These are phyloP conservation scores for Diospyros lotus DNA, from an alignment of 148 eudicot species.

Conservation along the genomic window DNA sequence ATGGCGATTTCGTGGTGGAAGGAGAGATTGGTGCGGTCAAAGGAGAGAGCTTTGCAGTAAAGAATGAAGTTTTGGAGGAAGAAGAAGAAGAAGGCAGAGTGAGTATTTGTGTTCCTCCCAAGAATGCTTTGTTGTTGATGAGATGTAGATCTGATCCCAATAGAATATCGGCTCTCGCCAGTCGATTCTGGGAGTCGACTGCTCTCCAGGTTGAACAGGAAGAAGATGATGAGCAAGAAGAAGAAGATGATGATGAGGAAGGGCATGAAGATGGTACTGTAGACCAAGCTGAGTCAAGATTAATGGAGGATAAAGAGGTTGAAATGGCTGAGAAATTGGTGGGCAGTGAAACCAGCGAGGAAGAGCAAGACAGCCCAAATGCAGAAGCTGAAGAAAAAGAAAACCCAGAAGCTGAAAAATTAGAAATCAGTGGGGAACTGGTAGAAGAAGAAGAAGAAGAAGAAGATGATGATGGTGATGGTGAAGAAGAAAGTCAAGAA, in stretches of 20 bases:
- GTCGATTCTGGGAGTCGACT: conserved; percentile 42
- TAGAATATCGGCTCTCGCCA: conserved; percentile 68
- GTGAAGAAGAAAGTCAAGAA: conserved; percentile 22
- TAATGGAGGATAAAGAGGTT: conserved; percentile 13
- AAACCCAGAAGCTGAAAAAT: conserved; percentile 12
- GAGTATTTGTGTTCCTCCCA: conserved; percentile 79
- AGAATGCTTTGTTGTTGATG: conserved; percentile 86
- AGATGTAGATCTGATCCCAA: conserved; percentile 92
- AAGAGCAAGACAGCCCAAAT: conserved; percentile 9
- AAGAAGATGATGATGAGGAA: conserved; percentile 17
- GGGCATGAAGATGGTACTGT: conserved; percentile 4
- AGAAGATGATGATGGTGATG: conserved; percentile 20
- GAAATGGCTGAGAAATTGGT: conserved; percentile 14
- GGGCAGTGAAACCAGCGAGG: neutral
- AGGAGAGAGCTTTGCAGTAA: conserved; percentile 30
- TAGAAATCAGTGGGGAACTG: neutral
- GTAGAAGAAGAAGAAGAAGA: conserved; percentile 13
- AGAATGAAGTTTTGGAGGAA: conserved; percentile 11
- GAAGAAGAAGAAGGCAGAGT: conserved; percentile 42
- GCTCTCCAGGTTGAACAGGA: conserved; percentile 12
- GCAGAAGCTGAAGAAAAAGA: neutral
- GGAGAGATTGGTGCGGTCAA: conserved; percentile 34
- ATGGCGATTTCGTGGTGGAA: conserved; percentile 38
- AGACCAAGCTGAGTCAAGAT: neutral
- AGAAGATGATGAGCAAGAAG: conserved; percentile 12